Conservation (phyloP, 768 basidiomycete genomes). For the Multifurca ochricompacta region DNA sequence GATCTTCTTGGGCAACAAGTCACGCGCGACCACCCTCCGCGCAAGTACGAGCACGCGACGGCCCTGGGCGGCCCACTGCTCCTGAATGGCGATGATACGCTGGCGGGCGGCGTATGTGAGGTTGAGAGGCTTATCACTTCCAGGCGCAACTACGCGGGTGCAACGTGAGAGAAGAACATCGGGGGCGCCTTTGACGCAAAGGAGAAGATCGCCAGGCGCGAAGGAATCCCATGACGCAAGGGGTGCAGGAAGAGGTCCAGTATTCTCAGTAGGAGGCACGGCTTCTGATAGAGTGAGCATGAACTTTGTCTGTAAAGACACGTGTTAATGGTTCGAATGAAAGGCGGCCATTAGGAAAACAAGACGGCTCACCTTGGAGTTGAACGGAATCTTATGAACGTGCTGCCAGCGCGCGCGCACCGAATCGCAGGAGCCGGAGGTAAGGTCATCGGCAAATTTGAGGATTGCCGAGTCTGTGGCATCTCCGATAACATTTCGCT, state of each 20-base stretch:
- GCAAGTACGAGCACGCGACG: constrained; percentile 59
- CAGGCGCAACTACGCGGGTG: constrained; percentile 31
- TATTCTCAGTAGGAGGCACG: not conserved
- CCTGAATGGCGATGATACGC: constrained; percentile 33
- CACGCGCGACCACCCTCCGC: constrained; percentile 33
- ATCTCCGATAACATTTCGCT: constrained; percentile 39
- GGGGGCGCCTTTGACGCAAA: constrained; percentile 45
- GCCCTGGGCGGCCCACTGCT: constrained; percentile 43
- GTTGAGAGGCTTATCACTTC: constrained; percentile 29
- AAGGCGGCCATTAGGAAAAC: not conserved
- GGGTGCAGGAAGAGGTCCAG: constrained; percentile 18
- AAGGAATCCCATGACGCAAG: constrained; percentile 28
- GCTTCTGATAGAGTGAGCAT: constrained; percentile 39
- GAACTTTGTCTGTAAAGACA: constrained; percentile 41
- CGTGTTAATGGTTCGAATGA: not conserved
- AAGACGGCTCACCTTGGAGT: constrained; percentile 33
- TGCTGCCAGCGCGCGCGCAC: constrained; percentile 18
- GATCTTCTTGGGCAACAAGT: constrained; percentile 27
- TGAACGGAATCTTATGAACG: constrained; percentile 29
- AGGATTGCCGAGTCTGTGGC: constrained; percentile 53
- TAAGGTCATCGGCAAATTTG: constrained; percentile 36
- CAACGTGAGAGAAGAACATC: constrained; percentile 41
- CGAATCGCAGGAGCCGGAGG: constrained; percentile 9
- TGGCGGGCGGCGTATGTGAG: constrained; percentile 28
- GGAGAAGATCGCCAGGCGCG: constrained; percentile 24